Conservation (phyloP, 1,284 basidiomycete genomes). For the Papiliotrema nemorosa region DNA sequence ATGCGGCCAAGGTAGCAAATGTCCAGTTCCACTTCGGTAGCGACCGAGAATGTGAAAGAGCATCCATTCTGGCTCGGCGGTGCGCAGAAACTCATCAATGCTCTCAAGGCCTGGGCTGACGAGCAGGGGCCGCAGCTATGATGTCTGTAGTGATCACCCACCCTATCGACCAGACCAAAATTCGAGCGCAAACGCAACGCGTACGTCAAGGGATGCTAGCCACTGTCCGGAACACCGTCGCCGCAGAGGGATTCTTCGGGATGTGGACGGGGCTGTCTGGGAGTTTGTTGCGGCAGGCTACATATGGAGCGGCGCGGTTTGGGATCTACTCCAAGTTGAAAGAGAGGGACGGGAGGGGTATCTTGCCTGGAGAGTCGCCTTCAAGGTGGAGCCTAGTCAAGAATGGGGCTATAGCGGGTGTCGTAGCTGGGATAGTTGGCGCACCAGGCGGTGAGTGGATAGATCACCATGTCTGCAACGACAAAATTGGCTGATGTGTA, state of each 20-base stretch:
- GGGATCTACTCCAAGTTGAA: conserved; percentile 22
- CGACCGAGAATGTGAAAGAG: background rate
- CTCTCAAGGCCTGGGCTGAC: background rate
- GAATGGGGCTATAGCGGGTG: conserved; percentile 23
- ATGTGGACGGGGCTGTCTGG: conserved; percentile 24
- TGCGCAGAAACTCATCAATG: conserved; percentile 5
- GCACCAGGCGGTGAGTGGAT: conserved; percentile 23
- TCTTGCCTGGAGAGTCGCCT: background rate
- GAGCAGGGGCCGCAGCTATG: conserved; percentile 18
- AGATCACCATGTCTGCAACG: background rate
- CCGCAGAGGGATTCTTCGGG: conserved; percentile 8
- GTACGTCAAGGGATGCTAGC: conserved; percentile 11
- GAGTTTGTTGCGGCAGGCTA: conserved; percentile 21
- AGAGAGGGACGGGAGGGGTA: conserved; percentile 5
- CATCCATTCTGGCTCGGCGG: conserved; percentile 19
- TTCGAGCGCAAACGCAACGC: conserved; percentile 18
- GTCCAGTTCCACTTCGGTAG: too few relatives aligned
- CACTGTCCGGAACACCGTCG: conserved; percentile 13
- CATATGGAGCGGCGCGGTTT: conserved; percentile 21
- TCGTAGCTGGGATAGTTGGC: conserved; percentile 23
- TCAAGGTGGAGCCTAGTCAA: conserved; percentile 12
- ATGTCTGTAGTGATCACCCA: conserved; percentile 25
- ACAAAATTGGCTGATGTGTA: conserved; percentile 2
- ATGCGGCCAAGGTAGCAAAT: too few relatives aligned
- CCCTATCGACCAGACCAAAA: conserved; percentile 27